A percentile compares a stretch with the other conserved stretches of the same genome.
These are phyloP conservation scores for Ophiobolus disseminans DNA, from an alignment of 2,329 filamentous ascomycete genomes.

Conservation along the genomic window DNA sequence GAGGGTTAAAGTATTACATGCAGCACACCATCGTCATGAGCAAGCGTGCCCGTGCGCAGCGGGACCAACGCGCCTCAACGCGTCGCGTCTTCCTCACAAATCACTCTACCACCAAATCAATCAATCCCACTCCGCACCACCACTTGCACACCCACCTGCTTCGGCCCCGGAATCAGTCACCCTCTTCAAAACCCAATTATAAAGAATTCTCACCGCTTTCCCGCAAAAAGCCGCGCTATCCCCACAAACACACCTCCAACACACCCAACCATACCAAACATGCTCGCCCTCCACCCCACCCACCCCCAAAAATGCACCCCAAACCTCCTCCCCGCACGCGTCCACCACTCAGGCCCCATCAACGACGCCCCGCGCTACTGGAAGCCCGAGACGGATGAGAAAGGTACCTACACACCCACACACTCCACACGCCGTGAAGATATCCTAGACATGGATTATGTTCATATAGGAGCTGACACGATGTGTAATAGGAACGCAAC, in stretches of 20 bases:
- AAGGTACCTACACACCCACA: conserved; percentile 31
- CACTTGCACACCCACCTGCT: background rate
- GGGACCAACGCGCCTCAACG: conserved; percentile 21
- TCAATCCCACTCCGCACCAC: background rate
- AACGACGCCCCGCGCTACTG: conserved; percentile 72
- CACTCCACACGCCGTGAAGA: background rate
- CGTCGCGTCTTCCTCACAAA: conserved; percentile 20
- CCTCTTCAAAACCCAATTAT: background rate
- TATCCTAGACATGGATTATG: background rate
- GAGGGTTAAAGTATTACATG: background rate
- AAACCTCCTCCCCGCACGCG: conserved; percentile 79
- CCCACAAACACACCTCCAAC: no score
- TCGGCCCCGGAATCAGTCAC: background rate
- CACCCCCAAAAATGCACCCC: conserved; percentile 58
- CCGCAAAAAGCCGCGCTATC: background rate
- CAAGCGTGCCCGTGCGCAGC: conserved; percentile 10
- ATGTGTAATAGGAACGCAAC: conserved; percentile 22
- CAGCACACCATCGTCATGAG: conserved; percentile 3
- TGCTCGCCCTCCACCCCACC: conserved; percentile 54
- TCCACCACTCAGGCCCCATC: conserved; percentile 79
- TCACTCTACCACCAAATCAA: conserved; percentile 1
- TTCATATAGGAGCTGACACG: background rate
- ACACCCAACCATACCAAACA: conserved; percentile 27
- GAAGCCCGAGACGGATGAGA: conserved; percentile 62
- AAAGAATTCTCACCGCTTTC: background rate